A percentile compares a stretch with the other conserved stretches of the same genome.
phyloP scores from a whole-genome alignment of 495 filamentous ascomycete genomes.

The Neurospora sp. region DNA sequence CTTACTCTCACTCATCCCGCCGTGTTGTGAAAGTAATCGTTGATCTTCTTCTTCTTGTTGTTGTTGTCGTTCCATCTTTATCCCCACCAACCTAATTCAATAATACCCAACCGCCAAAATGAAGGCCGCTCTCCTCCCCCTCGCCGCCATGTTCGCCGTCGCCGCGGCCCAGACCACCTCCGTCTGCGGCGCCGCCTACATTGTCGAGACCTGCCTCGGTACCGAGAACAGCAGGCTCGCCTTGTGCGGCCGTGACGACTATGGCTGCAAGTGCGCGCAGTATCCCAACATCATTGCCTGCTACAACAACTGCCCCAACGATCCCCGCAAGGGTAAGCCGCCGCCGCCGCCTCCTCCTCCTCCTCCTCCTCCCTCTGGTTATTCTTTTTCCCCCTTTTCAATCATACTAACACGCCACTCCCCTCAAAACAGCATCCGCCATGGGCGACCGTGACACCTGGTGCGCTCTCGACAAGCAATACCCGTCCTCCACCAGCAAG shows the following conservation, averaged over 20 bases:
- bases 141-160: conserved; percentile 21
- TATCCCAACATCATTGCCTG: conserved; percentile 31
- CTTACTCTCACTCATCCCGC: background rate
- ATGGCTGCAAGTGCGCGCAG: conserved; percentile 28
- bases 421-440: conserved; percentile 1
- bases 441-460: conserved; percentile 29
- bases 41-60: background rate
- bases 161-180: conserved; percentile 18
- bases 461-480: conserved; percentile 30
- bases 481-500: conserved; percentile 16
- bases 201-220: conserved; percentile 33
- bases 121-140: conserved; percentile 23
- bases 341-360: no score
- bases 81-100: background rate
- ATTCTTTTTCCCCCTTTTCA: background rate
- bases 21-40: background rate
- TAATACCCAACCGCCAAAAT: conserved; percentile 15
- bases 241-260: conserved; percentile 26
- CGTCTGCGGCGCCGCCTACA: conserved; percentile 31
- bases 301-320: conserved; percentile 41
- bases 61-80: background rate
- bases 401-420: background rate
- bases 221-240: conserved; percentile 27
- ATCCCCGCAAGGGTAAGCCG: conserved; percentile 18
- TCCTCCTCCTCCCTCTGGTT: background rate